These are phyloP conservation scores for Ceratopteris richardii DNA, from an alignment of 75 land plant species.

Conservation along the genomic window DNA sequence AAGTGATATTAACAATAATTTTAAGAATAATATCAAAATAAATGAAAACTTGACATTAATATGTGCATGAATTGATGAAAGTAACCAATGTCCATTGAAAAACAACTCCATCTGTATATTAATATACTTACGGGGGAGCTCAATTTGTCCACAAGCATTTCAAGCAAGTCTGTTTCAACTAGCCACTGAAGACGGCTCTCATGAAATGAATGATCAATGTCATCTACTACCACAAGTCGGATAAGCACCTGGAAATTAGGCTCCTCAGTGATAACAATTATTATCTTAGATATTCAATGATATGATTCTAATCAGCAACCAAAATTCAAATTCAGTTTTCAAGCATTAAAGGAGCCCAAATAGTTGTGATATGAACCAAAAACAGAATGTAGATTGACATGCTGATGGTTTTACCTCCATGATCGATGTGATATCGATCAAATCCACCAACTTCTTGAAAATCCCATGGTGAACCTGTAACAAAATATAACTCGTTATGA, in stretches of 20 bases:
- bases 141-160: conserved; percentile 95
- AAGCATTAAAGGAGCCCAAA: no score
- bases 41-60: no score
- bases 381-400: not conserved
- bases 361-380: no score
- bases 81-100: no score
- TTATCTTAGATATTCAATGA: conserved; percentile 1
- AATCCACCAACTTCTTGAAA: conserved; percentile 64
- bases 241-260: conserved; percentile 54
- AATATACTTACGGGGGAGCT: conserved; percentile 62
- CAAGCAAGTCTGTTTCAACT: conserved; percentile 74
- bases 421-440: conserved; percentile 93
- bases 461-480: conserved; percentile 74
- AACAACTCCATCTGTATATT: no score
- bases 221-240: conserved; percentile 89
- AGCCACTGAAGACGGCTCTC: conserved; percentile 77
- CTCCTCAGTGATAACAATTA: conserved; percentile 2
- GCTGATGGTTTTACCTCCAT: conserved; percentile 63
- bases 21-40: not conserved
- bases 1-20: no score
- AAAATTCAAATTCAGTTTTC: no score
- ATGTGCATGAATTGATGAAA: no score
- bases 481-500: conserved; percentile 4
- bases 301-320: not conserved
- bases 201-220: conserved; percentile 59